A percentile compares a stretch with the other conserved stretches of the same genome.
Conservation (phyloP, 352 stramenopile species). For the Globisporangium rhizosaccharum region DNA sequence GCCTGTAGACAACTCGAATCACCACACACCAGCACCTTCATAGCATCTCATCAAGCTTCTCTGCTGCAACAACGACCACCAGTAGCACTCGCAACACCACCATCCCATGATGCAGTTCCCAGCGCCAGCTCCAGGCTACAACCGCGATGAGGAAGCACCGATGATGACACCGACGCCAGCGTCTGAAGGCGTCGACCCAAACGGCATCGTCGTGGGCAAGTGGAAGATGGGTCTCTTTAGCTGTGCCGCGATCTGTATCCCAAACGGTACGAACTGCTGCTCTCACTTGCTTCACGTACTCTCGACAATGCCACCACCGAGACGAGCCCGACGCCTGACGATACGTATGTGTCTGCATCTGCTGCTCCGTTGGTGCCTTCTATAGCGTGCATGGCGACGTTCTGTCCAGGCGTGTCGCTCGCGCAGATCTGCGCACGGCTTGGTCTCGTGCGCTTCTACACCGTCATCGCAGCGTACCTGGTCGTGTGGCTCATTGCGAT, state of each 20-base stretch:
- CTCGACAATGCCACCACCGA: no score
- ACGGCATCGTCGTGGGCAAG: conserved; percentile 24
- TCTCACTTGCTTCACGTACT: neutral
- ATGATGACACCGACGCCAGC: conserved; percentile 15
- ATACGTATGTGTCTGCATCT: neutral
- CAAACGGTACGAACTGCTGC: conserved; percentile 16
- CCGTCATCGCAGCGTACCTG: conserved; percentile 25
- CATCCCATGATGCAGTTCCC: conserved; percentile 7
- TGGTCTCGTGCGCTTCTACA: conserved; percentile 32
- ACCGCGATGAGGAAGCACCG: conserved; percentile 6
- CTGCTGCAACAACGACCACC: neutral
- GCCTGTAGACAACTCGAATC: neutral
- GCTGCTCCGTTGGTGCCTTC: neutral
- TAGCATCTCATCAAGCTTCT: neutral
- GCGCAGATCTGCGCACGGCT: conserved; percentile 42
- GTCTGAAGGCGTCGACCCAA: conserved; percentile 20
- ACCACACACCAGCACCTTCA: neutral
- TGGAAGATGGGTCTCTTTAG: conserved; percentile 29
- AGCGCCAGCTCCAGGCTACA: conserved; percentile 3
- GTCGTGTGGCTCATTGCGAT: conserved; percentile 31
- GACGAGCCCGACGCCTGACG: neutral
- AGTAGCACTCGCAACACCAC: neutral
- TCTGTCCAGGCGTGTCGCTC: conserved; percentile 30
- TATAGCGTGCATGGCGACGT: conserved; percentile 19
- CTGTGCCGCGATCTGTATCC: conserved; percentile 14